Base-by-base conservation (phyloP, 2,329 filamentous ascomycete species). In the Lecanicillium sp. region DNA sequence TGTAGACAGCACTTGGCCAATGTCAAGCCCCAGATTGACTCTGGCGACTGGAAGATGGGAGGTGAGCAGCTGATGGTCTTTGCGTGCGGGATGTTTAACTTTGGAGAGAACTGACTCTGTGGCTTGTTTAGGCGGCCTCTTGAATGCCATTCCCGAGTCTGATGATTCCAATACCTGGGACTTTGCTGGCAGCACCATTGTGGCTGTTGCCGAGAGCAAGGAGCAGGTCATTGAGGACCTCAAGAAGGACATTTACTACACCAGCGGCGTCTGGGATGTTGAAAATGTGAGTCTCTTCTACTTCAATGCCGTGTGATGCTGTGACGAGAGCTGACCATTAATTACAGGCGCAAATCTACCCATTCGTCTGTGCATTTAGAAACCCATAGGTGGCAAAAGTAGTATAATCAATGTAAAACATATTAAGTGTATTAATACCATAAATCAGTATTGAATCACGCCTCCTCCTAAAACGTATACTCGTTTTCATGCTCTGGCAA, bases 231-330 rank as follows among this genome's bases (percentile, higher is more conserved):
- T 81, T 29, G 72, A 82, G 49, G 54, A 73, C 37, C 57, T 95
- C 33, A 75, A 74, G 58, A 70, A 75, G 35, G 88, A 95, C 63
- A 66, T 88, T 9, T 95, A 94, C 62, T 68, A 71, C 9, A 71
- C 64, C 44, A 69, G 61, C 31, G 85, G 80, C 1, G 87, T 94
- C 8, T 95, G 88, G 88, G 86, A 95, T 66, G 55, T 84, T 42
- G 74, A 80, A 27, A 84, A 84, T 51, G 77, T 77, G 45, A 52
- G 57, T 54, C 31, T 9, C 27, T 7, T 12, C 17, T 19, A 14
- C 13, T 17, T 5, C 15, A 12, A 27, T n/a, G 19, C 32, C 18
- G 9, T 18, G 18, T 2, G 12, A 15, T 17, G 7, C 7, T 30
- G n/a, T 34, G 44, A 35, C 33, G 44, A 27, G 37, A 11, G 22